phyloP scores from a whole-genome alignment of 305 asterid genomes.

The Striga hermonthica region DNA sequence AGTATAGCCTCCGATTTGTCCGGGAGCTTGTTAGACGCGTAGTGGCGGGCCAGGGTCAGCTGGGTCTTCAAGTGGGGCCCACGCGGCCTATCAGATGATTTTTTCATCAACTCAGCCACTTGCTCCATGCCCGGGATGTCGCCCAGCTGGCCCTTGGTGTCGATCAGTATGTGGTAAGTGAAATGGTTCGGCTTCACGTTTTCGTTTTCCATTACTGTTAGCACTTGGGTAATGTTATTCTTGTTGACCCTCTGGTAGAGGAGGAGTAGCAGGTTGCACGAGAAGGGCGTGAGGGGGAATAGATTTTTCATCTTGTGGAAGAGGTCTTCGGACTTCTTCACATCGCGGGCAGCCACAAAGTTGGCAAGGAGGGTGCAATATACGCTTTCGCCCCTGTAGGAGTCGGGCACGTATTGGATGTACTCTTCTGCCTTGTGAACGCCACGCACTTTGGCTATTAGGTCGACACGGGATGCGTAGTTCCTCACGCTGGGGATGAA shows the following conservation, averaged over 20 bases:
- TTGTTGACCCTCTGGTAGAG: slow-evolving; percentile 56
- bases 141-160: slow-evolving; percentile 47
- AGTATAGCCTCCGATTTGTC: slow-evolving; percentile 61
- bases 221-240: slow-evolving; percentile 52
- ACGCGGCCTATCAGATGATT: slow-evolving; percentile 40
- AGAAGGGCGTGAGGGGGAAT: slow-evolving; percentile 47
- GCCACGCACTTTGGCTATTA: slow-evolving; percentile 64
- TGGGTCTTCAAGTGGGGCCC: slow-evolving; percentile 38
- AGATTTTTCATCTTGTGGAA: slow-evolving; percentile 62
- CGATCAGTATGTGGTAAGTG: slow-evolving; percentile 59
- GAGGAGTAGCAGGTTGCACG: slow-evolving; percentile 67
- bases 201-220: slow-evolving; percentile 63
- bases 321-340: slow-evolving; percentile 53
- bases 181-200: slow-evolving; percentile 47
- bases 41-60: slow-evolving; percentile 43
- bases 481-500: slow-evolving; percentile 44
- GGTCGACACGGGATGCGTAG: slow-evolving; percentile 60
- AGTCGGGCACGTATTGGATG: slow-evolving; percentile 48
- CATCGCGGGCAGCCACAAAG: slow-evolving; percentile 34
- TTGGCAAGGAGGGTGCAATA: slow-evolving; percentile 51
- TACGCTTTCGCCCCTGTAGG: slow-evolving; percentile 52
- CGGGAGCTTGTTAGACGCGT: slow-evolving; percentile 40
- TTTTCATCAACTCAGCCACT: slow-evolving; percentile 56
- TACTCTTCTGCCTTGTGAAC: slow-evolving; percentile 55
- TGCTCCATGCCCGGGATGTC: slow-evolving; percentile 71